Base-by-base conservation (phyloP, 345 rosid genomes). In the Linum trigynum region DNA sequence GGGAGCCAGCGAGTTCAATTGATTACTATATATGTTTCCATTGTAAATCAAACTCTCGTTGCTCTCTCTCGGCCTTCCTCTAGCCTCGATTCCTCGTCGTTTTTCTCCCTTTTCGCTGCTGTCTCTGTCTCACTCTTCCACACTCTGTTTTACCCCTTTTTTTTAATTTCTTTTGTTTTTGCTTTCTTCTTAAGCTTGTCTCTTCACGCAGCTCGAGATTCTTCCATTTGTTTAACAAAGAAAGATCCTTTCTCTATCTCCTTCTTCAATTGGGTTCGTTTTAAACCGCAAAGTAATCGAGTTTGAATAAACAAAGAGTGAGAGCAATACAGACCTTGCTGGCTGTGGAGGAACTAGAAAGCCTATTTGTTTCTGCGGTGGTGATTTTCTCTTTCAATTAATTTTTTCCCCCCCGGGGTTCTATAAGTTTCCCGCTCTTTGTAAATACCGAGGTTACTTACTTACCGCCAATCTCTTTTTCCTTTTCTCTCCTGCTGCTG, bases 341-440 rank as follows among this genome's bases (percentile, higher is more conserved):
- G 32, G 32, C 32, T 23, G 32, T 23, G 32, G 32, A 23, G 32
- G 32, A 23, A 23, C 32, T 23, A 23, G 75, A 81, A 75, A 62
- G 62, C 71, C 69, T 81, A 61, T 78, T 71, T 72, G 69, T 74
- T 79, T 76, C 78, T 70, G 61, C 32, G 32, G 32, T 23, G 79
- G 65, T 7, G 58, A 4, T 12, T 55, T 23, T 55, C 79, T 76
- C n/a, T 83, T 76, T 82, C n/a, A n/a, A n/a, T n/a, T n/a, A n/a
- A n/a, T n/a, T n/a, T n/a, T n/a, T n/a, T n/a, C n/a, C n/a, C n/a
- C n/a, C n/a, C n/a, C n/a, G n/a, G 74, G 66, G 62, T 74, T 79
- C 80, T 81, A 23, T 81, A 84, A 76, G 83, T 84, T 81, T 86
- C 88, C 91, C 86, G 92, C 94, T 83, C 61, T 65, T 84, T 71